These are phyloP conservation scores for Mycena pura DNA, from an alignment of 768 basidiomycete species.

Conservation along the genomic window DNA sequence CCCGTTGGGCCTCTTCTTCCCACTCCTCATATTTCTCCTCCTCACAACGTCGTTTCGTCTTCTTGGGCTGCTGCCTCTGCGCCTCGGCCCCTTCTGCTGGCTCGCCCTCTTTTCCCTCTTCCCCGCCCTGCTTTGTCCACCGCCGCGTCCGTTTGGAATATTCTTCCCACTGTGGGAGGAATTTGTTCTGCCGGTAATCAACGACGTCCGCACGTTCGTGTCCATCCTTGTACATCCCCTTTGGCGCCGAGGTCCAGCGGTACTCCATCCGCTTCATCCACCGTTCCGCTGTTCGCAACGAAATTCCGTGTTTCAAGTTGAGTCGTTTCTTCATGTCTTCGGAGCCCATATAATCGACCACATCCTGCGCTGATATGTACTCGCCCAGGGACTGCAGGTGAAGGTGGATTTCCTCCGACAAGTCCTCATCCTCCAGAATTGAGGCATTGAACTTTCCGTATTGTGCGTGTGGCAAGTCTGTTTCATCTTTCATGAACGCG, in stretches of 20 bases:
- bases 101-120: conserved; percentile 5
- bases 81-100: background rate
- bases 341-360: conserved; percentile 24
- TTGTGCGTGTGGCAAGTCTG: too few relatives aligned
- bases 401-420: conserved; percentile 25
- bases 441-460: too few relatives aligned
- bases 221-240: conserved; percentile 42
- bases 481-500: too few relatives aligned
- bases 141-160: conserved; percentile 7
- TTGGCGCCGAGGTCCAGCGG: conserved; percentile 20
- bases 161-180: conserved; percentile 32
- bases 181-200: conserved; percentile 32
- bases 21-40: too few relatives aligned
- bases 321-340: conserved; percentile 16
- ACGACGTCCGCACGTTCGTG: conserved; percentile 42
- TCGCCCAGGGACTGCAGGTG: conserved; percentile 27
- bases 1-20: too few relatives aligned
- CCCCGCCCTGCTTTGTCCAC: conserved; percentile 3
- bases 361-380: conserved; percentile 24
- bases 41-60: conserved; percentile 18
- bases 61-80: background rate
- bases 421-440: too few relatives aligned
- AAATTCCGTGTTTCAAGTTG: conserved; percentile 11
- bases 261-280: conserved; percentile 30
- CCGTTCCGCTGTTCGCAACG: conserved; percentile 27